phyloP scores from a whole-genome alignment of 305 asterid genomes.

The Caryopteris hybrid region DNA sequence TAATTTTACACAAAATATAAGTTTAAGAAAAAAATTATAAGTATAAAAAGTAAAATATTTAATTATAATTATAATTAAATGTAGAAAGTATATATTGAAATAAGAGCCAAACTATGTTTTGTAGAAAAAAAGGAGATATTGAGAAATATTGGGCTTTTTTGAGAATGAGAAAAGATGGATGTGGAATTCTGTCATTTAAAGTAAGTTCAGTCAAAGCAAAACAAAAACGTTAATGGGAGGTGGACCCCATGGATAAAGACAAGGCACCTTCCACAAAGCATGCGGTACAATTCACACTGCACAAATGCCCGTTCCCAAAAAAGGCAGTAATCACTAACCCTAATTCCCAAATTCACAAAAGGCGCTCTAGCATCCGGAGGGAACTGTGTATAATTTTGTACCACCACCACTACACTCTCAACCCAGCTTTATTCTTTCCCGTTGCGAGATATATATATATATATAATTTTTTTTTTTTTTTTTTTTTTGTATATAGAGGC shows the following conservation, averaged over 20 bases:
- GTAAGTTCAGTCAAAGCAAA: constrained; percentile 19
- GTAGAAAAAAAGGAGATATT: background rate
- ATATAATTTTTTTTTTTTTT: too few relatives aligned
- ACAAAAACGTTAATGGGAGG: constrained; percentile 7
- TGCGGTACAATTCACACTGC: constrained; percentile 15
- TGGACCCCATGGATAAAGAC: constrained; percentile 19
- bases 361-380: background rate
- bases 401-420: background rate
- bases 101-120: background rate
- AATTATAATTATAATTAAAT: too few relatives aligned
- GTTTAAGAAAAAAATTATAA: too few relatives aligned
- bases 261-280: constrained; percentile 7
- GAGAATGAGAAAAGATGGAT: constrained; percentile 9
- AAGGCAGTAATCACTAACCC: constrained; percentile 20
- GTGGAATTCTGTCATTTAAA: constrained; percentile 13
- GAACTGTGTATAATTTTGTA: background rate
- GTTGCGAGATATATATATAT: background rate
- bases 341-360: constrained; percentile 24
- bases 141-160: background rate
- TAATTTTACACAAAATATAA: too few relatives aligned
- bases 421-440: constrained; percentile 18
- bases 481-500: background rate
- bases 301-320: constrained; percentile 7
- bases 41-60: background rate
- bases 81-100: background rate